Base-by-base conservation (phyloP, 1,284 basidiomycete species). In the Ceratobasidium sp. region DNA sequence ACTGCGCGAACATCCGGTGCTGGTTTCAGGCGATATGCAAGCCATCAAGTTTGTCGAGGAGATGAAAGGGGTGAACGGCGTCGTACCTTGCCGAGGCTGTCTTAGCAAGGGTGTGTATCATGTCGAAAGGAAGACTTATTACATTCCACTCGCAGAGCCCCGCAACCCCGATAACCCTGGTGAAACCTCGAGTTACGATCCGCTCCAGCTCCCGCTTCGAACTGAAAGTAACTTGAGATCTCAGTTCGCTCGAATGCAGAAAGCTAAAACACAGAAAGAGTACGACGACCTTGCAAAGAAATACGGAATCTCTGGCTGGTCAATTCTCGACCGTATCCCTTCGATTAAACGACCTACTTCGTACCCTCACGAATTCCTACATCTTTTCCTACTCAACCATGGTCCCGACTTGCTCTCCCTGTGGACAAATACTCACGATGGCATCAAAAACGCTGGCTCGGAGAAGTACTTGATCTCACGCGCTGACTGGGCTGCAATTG, bases 31-130 rank as follows among this genome's bases (percentile, higher is more conserved):
- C 44, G 44, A 46, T 46, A 46, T 46, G 40, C 87, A 86, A 6
- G 88, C 88, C 0, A 81, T 88, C 0, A 80, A 56, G 20, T 38
- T 56, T 38, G 23, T 57, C 26, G 54, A 54, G 84, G 78, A 82
- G 0, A 87, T 88, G 84, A 88, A 88, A 78, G 88, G 88, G 0
- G 87, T 87, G 67, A 89, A 89, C 77, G 86, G 84, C 0, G 57
- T 83, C 26, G 82, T 54, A 1, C 87, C 88, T 0, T 89, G 88
- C 79, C 84, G 85, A 1, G 85, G 86, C 80, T 89, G 88, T 81
- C 80, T 82, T 0, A 88, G 89, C 13, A 77, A 62, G 7, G 87
- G 84, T 17, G 65, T 56, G 15, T 59, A 52, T 48, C 61, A 73
- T 38, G 9, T 17, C 17, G 33, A 13, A 5, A 42, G 52, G 40